phyloP scores from a whole-genome alignment of 139 green algal species.

The Limnomonas spitsbergensis region DNA sequence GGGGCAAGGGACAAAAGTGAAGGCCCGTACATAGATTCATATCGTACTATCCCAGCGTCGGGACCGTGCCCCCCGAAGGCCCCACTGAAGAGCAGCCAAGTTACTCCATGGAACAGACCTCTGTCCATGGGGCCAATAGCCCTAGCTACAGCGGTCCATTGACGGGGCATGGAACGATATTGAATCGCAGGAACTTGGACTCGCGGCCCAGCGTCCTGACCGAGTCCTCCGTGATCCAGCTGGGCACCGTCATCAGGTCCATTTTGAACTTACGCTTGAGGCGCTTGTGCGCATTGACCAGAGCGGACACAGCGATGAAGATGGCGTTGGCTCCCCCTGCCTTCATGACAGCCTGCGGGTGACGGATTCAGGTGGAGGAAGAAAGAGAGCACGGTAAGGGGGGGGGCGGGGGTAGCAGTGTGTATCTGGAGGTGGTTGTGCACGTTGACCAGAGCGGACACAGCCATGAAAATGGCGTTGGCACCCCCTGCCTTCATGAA shows the following conservation, averaged over 20 bases:
- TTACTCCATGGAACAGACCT: no score
- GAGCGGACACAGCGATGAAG: slow-evolving; percentile 35
- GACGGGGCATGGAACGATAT: slow-evolving; percentile 27
- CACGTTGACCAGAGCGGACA: slow-evolving; percentile 26
- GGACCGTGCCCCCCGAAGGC: no score
- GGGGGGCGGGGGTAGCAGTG: no score
- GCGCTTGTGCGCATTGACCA: slow-evolving; percentile 12
- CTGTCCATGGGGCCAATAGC: no score
- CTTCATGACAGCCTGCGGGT: slow-evolving; percentile 40
- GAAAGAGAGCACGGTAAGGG: no score
- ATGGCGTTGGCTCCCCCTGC: slow-evolving; percentile 32
- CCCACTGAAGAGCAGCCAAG: no score
- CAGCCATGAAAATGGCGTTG: slow-evolving; percentile 36
- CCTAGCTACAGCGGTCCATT: neutral
- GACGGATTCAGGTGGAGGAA: no score
- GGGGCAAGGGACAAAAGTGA: no score
- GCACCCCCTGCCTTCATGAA: slow-evolving; percentile 44
- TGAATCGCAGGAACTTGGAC: slow-evolving; percentile 49
- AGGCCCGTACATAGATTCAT: no score
- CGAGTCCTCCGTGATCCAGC: slow-evolving; percentile 42
- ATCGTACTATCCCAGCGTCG: no score
- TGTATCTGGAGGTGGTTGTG: slow-evolving; percentile 17
- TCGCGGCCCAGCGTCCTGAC: slow-evolving; percentile 28
- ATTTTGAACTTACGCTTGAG: slow-evolving; percentile 30
- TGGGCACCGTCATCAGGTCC: slow-evolving; percentile 36